Percentiles rank a stretch among this genome's conserved stretches.
These are phyloP conservation scores for Zea mays DNA, from an alignment of 176 grass and related monocot genomes.

Conservation along the genomic window Zm-B73-REFERENCE-NAM-5.0 NC_050097.1:30751001-30751500, in stretches of 20 bases:
- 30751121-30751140: slow-evolving; percentile 88
- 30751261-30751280: slow-evolving; percentile 71
- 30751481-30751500: slow-evolving; percentile 8
- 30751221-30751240: slow-evolving; percentile 76
- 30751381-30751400: background rate
- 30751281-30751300: background rate
- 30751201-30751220: slow-evolving; percentile 91
- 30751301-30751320: slow-evolving; percentile 33
- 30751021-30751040: slow-evolving; percentile 67
- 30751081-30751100: slow-evolving; percentile 90
- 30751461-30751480: slow-evolving; percentile 54
- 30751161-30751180: slow-evolving; percentile 83
- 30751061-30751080: slow-evolving; percentile 86
- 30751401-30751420: background rate
- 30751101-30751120: slow-evolving; percentile 85
- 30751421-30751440: slow-evolving; percentile 41
- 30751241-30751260: slow-evolving; percentile 99
- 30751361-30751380: background rate
- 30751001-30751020: slow-evolving; percentile 90
- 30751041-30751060: slow-evolving; percentile 77
- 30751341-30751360: slow-evolving; percentile 23
- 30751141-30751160: slow-evolving; percentile 83
- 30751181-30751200: slow-evolving; percentile 89
- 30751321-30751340: slow-evolving; percentile 28
- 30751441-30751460: slow-evolving; percentile 31